phyloP scores from a whole-genome alignment of 1,284 basidiomycete genomes.

The Abortiporus biennis region DNA sequence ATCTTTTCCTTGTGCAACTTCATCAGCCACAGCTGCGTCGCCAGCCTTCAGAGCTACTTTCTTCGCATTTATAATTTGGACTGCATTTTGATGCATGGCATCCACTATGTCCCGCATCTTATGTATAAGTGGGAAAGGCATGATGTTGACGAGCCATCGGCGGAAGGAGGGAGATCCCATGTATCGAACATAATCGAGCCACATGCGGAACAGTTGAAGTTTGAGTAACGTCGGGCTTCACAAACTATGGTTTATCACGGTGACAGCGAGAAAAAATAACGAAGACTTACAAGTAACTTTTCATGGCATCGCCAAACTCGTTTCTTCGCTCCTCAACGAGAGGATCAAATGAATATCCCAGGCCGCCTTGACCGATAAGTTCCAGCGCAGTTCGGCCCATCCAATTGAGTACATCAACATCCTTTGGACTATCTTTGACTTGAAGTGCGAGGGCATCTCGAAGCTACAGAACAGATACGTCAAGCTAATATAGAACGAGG shows the following conservation, averaged over 20 bases:
- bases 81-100: constrained; percentile 28
- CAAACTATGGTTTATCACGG: not conserved
- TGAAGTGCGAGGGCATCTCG: constrained; percentile 16
- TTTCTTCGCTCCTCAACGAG: constrained; percentile 20
- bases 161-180: constrained; percentile 6
- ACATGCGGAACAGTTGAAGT: not conserved
- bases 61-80: constrained; percentile 29
- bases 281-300: constrained; percentile 16
- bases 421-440: constrained; percentile 13
- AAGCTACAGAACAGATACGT: constrained; percentile 11
- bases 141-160: constrained; percentile 14
- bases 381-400: constrained; percentile 32
- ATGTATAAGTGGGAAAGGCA: constrained; percentile 25
- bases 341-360: constrained; percentile 33
- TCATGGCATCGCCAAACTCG: constrained; percentile 20
- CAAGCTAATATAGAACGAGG: not conserved
- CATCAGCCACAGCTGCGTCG: constrained; percentile 16
- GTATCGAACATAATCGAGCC: constrained; percentile 2
- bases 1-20: constrained; percentile 35
- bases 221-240: not conserved
- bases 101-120: constrained; percentile 26
- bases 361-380: constrained; percentile 31
- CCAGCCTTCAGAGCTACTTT: constrained; percentile 17
- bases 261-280: not conserved
- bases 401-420: constrained; percentile 29